Base-by-base conservation (phyloP, 83 land plant species). In the Isoetes engelmannii region DNA sequence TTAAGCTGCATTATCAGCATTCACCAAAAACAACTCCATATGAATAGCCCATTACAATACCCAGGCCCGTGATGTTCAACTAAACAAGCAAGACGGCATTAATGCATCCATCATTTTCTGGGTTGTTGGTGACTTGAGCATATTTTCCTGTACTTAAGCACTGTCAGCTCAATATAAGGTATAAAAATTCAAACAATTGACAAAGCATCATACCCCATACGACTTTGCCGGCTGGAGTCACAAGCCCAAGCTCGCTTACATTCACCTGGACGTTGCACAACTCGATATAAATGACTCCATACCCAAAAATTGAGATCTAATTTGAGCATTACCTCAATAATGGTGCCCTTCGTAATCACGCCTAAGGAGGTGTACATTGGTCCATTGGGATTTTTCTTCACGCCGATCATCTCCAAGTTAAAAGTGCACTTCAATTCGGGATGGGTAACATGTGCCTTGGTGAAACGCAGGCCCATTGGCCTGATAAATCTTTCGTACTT, bases 211-310 rank as follows among this genome's bases (percentile, higher is more conserved):
- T 80, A 88, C 99, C 99, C 99, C 99, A 94, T 10, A 94, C 99
- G 42, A 94, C 99, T 83, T 90, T 94, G 18, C 99, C 99, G 55
- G 90, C 99, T 18, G 99, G 99, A 21, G 99, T 94, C 18, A 94
- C 99, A 45, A 94, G 80, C 53, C 99, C 99, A 48, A 94, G 84
- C 60, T 94, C 97, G 69, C 93, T 90, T 12, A 88, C 92, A 74
- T 94, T 94, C 20, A 94, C 98, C 96, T 93, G 80, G 21, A 51
- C 63, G 48, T 49, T 15, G 55, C 4, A 48, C 47, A 4, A 53
- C 7, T 6, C 44, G 45, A 19, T 7, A 0, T 6, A 47, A 28
- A 28, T 28, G 37, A 28, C 37, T 28, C 37, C 37, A 28, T 28
- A 0, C 37, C 37, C 37, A 28, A 28, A 28, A 28, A 0, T 28